Evolutionary conservation across 2,329 filamentous ascomycete species (phyloP), one percentile per base, ranked within the genome.

Genomic region (Myriosclerotinia scirpicola): DNA sequence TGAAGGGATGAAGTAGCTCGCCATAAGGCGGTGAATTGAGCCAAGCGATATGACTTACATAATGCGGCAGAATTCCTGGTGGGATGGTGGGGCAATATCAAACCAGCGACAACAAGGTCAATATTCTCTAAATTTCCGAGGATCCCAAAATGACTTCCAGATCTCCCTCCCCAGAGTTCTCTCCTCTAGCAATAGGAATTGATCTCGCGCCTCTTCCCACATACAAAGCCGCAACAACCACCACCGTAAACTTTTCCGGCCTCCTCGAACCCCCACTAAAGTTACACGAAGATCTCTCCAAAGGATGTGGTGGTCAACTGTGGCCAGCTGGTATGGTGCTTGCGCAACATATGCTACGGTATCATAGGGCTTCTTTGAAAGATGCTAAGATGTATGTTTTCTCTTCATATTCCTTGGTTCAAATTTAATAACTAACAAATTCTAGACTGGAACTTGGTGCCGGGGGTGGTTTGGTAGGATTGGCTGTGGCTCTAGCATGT

Each of bases 291-390:
- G 93, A 98, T 78, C 84, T 97, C 58, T 87, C 86, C 67, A 87
- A 91, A 70, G 95, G 95, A 68, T 98, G 95, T 78, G 95, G 95
- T 59, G 95, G 95, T 2, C 91, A 96, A 79, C 84, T 96, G 14
- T 98, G 95, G 95, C 94, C 93, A 3, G 94, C 94, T 0, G 95
- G 95, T 14, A 90, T 96, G 87, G 86, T 95, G 20, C 82, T 99
- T 64, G 86, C 90, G 26, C 92, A 90, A 78, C 96, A 98, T 76
- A 85, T 98, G 84, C 82, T 98, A 67, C 85, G 89, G 63, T 88
- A 88, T 75, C 90, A 91, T 73, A 81, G 81, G 69, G 79, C 84
- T n/a, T 80, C 85, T 71, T 78, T 96, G 70, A 79, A 78, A 67
- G 81, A 85, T 67, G 88, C 90, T 70, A 85, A 86, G 78, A 92